Evolutionary conservation across 2,329 filamentous ascomycete genomes (phyloP).

Genomic region (Hypoxylon sp.): DNA sequence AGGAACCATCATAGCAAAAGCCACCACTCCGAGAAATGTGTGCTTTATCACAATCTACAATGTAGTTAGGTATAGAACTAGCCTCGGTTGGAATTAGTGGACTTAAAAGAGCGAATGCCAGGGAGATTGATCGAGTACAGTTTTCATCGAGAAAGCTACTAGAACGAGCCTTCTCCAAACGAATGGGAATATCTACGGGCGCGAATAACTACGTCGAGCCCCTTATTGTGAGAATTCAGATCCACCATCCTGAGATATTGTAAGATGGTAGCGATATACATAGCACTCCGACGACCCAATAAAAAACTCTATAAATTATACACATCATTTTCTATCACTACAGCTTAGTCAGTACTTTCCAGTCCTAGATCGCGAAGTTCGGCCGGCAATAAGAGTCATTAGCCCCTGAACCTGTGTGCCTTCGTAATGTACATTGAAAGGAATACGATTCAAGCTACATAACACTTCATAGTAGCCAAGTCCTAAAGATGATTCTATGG

Average conservation of each 20-base stretch:
- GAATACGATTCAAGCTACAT: conserved; percentile 14
- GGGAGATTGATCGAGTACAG: conserved; percentile 4
- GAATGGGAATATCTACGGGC: conserved; percentile 12
- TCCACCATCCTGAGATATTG: not conserved
- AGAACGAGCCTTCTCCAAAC: not conserved
- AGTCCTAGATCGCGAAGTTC: not conserved
- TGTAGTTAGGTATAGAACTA: conserved; percentile 4
- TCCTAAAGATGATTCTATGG: not conserved
- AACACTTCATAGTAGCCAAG: conserved; percentile 15
- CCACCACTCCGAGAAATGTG: not conserved
- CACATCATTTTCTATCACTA: conserved; percentile 19
- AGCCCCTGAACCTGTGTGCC: conserved; percentile 3
- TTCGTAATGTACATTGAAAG: conserved; percentile 16
- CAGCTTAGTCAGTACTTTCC: conserved; percentile 19
- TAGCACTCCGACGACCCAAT: conserved; percentile 17
- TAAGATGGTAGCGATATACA: conserved; percentile 3
- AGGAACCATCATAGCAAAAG: conserved; percentile 12
- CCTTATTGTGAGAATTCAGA: conserved; percentile 1
- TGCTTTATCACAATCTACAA: conserved; percentile 8
- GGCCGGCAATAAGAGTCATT: conserved; percentile 14
- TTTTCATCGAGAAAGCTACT: conserved; percentile 1
- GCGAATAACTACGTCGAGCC: conserved; percentile 15
- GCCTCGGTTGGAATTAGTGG: not conserved
- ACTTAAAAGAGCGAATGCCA: conserved; percentile 2
- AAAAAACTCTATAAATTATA: conserved; percentile 15